Evolutionary conservation across 192 early-diverging fungal genomes (phyloP).

Genomic region (Coemansia erecta): DNA sequence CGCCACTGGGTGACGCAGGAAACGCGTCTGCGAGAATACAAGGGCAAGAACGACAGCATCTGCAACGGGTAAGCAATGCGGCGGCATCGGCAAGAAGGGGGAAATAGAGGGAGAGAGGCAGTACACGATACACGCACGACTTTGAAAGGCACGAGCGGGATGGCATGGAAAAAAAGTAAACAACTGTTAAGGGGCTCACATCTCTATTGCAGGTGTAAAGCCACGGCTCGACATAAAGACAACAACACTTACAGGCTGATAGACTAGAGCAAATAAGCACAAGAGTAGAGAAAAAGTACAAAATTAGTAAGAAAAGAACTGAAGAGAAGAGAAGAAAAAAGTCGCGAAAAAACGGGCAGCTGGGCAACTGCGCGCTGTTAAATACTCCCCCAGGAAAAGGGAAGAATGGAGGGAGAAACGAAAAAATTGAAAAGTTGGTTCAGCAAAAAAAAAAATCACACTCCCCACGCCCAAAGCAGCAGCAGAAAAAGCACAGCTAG

Average conservation of each 20-base stretch:
- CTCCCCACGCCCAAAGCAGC: background rate
- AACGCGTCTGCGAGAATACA: too few relatives aligned
- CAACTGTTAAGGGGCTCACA: too few relatives aligned
- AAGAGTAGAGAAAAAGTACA: conserved; percentile 7
- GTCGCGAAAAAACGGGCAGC: conserved; percentile 6
- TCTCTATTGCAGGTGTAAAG: too few relatives aligned
- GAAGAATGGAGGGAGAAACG: conserved; percentile 27
- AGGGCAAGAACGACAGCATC: too few relatives aligned
- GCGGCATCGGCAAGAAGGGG: too few relatives aligned
- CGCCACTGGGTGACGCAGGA: too few relatives aligned
- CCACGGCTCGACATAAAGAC: too few relatives aligned
- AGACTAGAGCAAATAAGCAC: background rate
- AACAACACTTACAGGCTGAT: background rate
- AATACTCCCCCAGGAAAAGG: conserved; percentile 6
- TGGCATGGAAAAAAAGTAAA: too few relatives aligned
- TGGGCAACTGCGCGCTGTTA: conserved; percentile 14
- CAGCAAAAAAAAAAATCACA: conserved; percentile 3
- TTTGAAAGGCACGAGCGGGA: too few relatives aligned
- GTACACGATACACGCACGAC: too few relatives aligned
- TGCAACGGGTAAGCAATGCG: too few relatives aligned
- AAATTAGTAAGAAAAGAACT: conserved; percentile 5
- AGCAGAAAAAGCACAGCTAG: conserved; percentile 25
- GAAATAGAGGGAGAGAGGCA: too few relatives aligned
- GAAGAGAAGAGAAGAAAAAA: conserved; percentile 16
- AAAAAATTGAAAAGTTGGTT: conserved; percentile 27